A percentile compares a stretch with the other conserved stretches of the same genome.
Evolutionary conservation across 73 alveolate species (phyloP).

Genomic region (Effrenium voratum): DNA sequence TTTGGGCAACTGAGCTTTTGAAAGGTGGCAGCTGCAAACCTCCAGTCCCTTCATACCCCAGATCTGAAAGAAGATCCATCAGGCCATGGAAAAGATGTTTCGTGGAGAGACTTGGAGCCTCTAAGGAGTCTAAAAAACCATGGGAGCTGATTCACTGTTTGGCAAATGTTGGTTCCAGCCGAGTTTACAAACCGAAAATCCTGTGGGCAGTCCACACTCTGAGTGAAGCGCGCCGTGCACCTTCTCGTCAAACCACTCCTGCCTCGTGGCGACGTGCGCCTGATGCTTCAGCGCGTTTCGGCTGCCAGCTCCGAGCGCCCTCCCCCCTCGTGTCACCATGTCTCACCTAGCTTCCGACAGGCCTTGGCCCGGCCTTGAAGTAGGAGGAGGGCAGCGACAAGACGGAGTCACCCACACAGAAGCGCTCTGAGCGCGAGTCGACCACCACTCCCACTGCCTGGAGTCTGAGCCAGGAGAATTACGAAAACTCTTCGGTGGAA

Average conservation of each 20-base stretch:
- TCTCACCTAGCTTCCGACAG: neutral
- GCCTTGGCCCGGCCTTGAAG: constrained; percentile 53
- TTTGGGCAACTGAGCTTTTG: too few relatives aligned
- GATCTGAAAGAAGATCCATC: too few relatives aligned
- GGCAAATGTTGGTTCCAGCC: too few relatives aligned
- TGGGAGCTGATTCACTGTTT: too few relatives aligned
- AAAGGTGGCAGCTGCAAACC: too few relatives aligned
- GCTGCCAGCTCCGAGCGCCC: too few relatives aligned
- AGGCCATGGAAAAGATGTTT: too few relatives aligned
- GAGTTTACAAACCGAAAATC: too few relatives aligned
- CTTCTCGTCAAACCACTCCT: constrained; percentile 66
- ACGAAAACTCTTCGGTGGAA: neutral
- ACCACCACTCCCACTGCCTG: constrained; percentile 80
- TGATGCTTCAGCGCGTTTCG: neutral
- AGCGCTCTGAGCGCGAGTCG: constrained; percentile 58
- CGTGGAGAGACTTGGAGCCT: too few relatives aligned
- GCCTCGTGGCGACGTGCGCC: constrained; percentile 62
- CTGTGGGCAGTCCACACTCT: neutral
- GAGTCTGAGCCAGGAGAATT: neutral
- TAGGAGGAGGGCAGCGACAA: constrained; percentile 89
- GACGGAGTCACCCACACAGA: constrained; percentile 58
- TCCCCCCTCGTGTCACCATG: neutral
- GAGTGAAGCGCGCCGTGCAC: constrained; percentile 62
- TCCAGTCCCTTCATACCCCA: too few relatives aligned
- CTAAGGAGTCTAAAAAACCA: too few relatives aligned